Evolutionary conservation across 495 filamentous ascomycete genomes (phyloP), one percentile per base, ranked within the genome.

Genomic region (Physcia stellaris): DNA sequence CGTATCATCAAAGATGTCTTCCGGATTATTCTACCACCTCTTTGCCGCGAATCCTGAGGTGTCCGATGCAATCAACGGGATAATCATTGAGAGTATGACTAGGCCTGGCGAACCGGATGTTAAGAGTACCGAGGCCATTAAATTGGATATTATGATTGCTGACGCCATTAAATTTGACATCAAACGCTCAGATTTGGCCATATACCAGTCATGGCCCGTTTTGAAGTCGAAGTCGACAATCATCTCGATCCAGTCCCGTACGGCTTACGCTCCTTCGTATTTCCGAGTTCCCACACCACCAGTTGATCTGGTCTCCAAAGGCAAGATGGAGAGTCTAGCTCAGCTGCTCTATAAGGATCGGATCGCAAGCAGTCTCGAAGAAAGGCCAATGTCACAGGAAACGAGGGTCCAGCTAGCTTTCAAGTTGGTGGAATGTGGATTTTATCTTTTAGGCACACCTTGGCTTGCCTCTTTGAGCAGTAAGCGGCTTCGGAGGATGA

Each of bases 391-490:
- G n/a, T n/a, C n/a, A n/a, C n/a, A 22, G 2, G 19, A 18, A 4
- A 12, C 34, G 13, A 47, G 33, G 29, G 21, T 47, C 7, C 18
- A 39, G n/a, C 15, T 47, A 4, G 44, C 44, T 18, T 47, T 21
- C 30, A 42, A 47, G 13, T 12, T 47, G 12, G 44, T 47, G 4
- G 44, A 47, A n/a, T 33, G 23, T 20, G 39, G 39, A 1, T 39
- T 47, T 18, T 34, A 37, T 34, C 30, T 47, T 0, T 22, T 43
- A n/a, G 45, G 40, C 10, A 47, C 45, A 9, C 45, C 40, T 19
- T 47, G 40, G 45, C 24, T 47, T 15, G 40, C 35, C 11, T 47
- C 45, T 2, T 16, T 47, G 13, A 37, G 26, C 29, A 47, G 39
- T 15, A 30, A 37, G 5, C 11, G 32, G 4, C 15, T 45, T 7